Conservation (phyloP, 352 stramenopile species). For the Thraustotheca clavata region DNA sequence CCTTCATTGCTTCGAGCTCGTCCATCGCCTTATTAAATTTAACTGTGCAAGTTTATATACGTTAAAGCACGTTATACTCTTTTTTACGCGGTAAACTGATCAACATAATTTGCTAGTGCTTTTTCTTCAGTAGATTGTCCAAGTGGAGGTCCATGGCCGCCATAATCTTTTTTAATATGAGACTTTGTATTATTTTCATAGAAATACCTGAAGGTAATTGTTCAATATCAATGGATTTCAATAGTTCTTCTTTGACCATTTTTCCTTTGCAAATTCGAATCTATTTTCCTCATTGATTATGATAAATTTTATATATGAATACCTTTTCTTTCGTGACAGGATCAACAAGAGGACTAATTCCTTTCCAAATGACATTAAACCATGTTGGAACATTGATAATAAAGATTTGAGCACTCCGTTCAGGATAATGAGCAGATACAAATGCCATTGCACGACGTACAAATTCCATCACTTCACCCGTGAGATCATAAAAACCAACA, state of each 20-base stretch:
- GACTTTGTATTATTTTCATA: constrained; percentile 29
- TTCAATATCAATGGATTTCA: constrained; percentile 9
- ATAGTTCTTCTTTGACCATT: constrained; percentile 21
- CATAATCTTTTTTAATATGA: constrained; percentile 42
- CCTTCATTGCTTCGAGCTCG: neutral
- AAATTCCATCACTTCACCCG: constrained; percentile 82
- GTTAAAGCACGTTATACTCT: neutral
- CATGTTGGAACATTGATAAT: constrained; percentile 94
- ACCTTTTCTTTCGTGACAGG: constrained; percentile 94
- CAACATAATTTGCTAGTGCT: constrained; percentile 49
- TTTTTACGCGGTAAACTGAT: constrained; percentile 31
- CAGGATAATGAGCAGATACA: constrained; percentile 89
- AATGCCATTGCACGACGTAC: constrained; percentile 80
- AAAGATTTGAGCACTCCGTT: constrained; percentile 90
- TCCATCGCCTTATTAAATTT: neutral
- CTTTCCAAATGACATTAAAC: constrained; percentile 92
- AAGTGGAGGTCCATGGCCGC: constrained; percentile 43
- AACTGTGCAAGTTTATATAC: neutral
- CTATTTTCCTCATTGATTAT: neutral
- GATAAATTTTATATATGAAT: neutral
- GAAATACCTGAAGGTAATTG: neutral
- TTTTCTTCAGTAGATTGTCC: constrained; percentile 68
- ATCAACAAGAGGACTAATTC: constrained; percentile 90
- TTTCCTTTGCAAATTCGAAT: constrained; percentile 14
- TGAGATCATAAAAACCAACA: constrained; percentile 83